phyloP scores from a whole-genome alignment of 1,139 yeast species.

The Citeromyces hawaiiensis region DNA sequence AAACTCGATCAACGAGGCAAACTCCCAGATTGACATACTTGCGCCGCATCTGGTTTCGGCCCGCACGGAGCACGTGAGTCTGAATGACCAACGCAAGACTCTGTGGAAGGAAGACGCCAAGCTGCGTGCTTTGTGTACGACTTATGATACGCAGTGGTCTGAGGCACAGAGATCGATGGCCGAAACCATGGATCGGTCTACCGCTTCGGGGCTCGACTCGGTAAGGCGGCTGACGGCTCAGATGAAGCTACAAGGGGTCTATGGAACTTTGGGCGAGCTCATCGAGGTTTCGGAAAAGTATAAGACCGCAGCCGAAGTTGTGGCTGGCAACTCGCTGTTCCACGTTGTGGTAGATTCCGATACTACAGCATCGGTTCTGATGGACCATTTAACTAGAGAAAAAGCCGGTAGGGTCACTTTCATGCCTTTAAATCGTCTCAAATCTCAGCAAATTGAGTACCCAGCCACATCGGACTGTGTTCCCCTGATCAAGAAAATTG shows the following conservation, averaged over 20 bases:
- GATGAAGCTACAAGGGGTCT: conserved; percentile 48
- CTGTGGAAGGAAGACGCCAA: conserved; percentile 77
- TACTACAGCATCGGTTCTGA: conserved; percentile 63
- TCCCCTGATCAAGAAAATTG: conserved; percentile 65
- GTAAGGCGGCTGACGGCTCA: conserved; percentile 46
- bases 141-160: conserved; percentile 40
- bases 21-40: neutral
- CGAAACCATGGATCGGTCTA: conserved; percentile 64
- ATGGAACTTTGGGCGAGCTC: conserved; percentile 78
- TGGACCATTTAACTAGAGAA: conserved; percentile 64
- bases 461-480: conserved; percentile 52
- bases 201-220: conserved; percentile 56
- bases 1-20: conserved; percentile 7
- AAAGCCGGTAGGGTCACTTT: conserved; percentile 81
- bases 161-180: conserved; percentile 46
- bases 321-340: conserved; percentile 79
- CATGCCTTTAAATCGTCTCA: conserved; percentile 73
- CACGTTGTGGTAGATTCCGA: conserved; percentile 87
- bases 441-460: conserved; percentile 23
- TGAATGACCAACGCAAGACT: conserved; percentile 54
- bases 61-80: conserved; percentile 26
- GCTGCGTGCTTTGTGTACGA: conserved; percentile 38
- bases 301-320: conserved; percentile 74
- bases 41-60: conserved; percentile 7
- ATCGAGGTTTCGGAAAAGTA: conserved; percentile 74